phyloP scores from a whole-genome alignment of 305 asterid species.

The Euphrasia arctica region DNA sequence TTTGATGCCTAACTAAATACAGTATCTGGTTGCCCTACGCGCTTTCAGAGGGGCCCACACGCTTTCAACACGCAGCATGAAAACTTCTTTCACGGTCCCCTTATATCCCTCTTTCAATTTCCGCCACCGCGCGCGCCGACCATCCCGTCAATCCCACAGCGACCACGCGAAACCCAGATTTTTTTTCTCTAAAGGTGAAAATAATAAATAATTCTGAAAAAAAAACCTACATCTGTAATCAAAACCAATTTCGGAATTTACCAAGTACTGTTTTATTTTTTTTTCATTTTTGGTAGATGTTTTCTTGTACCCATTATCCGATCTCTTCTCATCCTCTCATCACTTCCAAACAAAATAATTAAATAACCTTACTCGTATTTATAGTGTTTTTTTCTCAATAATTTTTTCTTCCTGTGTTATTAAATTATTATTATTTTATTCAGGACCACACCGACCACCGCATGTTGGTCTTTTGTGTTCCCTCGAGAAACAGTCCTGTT shows the following conservation, averaged over 20 bases:
- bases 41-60: constrained; percentile 29
- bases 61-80: constrained; percentile 22
- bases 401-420: background rate
- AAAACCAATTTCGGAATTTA: constrained; percentile 16
- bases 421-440: constrained; percentile 10
- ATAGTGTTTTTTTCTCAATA: constrained; percentile 12
- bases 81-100: background rate
- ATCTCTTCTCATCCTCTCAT: constrained; percentile 29
- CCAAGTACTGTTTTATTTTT: background rate
- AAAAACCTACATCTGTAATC: background rate
- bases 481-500: constrained; percentile 17
- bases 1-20: background rate
- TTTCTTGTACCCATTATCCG: constrained; percentile 18
- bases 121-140: constrained; percentile 19
- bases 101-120: background rate
- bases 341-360: constrained; percentile 27
- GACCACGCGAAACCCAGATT: background rate
- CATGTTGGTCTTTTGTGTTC: constrained; percentile 33
- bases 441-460: constrained; percentile 31
- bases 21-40: constrained; percentile 14
- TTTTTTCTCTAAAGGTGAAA: background rate
- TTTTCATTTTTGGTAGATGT: background rate
- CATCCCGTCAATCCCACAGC: background rate
- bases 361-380: constrained; percentile 16
- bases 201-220: background rate